Percentiles rank a stretch among this genome's conserved stretches.
These are phyloP conservation scores for Globisporangium recalcitrans DNA, from an alignment of 352 stramenopile species.

Conservation along the genomic window DNA sequence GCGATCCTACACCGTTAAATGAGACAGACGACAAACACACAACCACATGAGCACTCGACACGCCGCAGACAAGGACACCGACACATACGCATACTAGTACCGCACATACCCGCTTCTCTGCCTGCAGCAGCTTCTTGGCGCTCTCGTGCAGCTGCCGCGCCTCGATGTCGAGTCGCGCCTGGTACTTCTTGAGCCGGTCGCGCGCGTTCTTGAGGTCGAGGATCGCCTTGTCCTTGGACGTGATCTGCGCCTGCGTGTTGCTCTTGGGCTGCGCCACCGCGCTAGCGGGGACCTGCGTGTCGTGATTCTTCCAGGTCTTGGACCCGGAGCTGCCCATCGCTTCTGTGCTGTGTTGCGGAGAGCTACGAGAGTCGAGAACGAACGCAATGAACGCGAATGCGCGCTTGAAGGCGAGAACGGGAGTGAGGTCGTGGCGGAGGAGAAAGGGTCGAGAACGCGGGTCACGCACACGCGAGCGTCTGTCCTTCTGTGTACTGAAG, in stretches of 20 bases:
- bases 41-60: not conserved
- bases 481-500: not conserved
- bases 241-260: slow-evolving; percentile 54
- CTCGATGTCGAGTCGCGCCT: slow-evolving; percentile 75
- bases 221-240: slow-evolving; percentile 85
- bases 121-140: slow-evolving; percentile 66
- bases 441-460: not conserved
- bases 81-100: not conserved
- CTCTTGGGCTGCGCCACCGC: slow-evolving; percentile 12
- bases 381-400: not conserved
- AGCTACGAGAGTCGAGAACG: slow-evolving; percentile 2
- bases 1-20: slow-evolving; percentile 41
- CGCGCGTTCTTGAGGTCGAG: slow-evolving; percentile 89
- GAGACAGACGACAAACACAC: slow-evolving; percentile 1
- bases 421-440: not conserved
- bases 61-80: no score
- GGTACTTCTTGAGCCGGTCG: slow-evolving; percentile 82
- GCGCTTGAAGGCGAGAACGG: not conserved
- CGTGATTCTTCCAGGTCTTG: slow-evolving; percentile 40
- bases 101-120: slow-evolving; percentile 51
- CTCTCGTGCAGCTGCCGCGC: slow-evolving; percentile 74
- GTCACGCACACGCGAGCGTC: not conserved
- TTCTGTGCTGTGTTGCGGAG: not conserved
- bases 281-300: not conserved
- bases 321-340: slow-evolving; percentile 29